phyloP scores from a whole-genome alignment of 1,139 yeast genomes.

The Komagataea norvegica region DNA sequence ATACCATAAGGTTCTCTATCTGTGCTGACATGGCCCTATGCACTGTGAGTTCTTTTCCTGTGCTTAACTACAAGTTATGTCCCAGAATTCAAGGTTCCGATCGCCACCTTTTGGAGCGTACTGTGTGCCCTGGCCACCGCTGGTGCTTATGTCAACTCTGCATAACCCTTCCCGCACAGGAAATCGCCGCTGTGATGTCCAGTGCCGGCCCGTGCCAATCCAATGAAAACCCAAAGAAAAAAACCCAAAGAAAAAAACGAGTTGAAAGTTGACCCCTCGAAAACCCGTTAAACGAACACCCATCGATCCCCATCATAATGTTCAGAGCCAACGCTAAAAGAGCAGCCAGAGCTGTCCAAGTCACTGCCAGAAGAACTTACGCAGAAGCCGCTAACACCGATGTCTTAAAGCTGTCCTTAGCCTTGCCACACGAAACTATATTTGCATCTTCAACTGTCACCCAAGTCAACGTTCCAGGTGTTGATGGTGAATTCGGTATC shows the following conservation, averaged over 20 bases:
- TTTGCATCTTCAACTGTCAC: slow-evolving; percentile 38
- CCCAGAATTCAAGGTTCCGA: too few relatives aligned
- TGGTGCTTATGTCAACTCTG: too few relatives aligned
- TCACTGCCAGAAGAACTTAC: slow-evolving; percentile 70
- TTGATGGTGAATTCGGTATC: slow-evolving; percentile 96
- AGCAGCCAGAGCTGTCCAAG: slow-evolving; percentile 54
- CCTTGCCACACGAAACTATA: slow-evolving; percentile 72
- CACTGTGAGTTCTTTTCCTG: too few relatives aligned
- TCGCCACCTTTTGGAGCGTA: too few relatives aligned
- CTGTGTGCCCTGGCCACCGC: too few relatives aligned
- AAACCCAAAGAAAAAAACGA: slow-evolving; percentile 9
- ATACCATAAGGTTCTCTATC: slow-evolving; percentile 23
- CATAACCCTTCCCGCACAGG: too few relatives aligned
- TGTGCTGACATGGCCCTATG: slow-evolving; percentile 26
- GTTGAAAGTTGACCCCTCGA: slow-evolving; percentile 6
- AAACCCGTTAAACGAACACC: background rate
- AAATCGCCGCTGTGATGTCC: background rate
- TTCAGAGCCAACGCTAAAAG: slow-evolving; percentile 65
- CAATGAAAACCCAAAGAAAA: slow-evolving; percentile 8
- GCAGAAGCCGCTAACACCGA: slow-evolving; percentile 83
- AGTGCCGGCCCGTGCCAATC: slow-evolving; percentile 1
- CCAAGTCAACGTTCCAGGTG: slow-evolving; percentile 95
- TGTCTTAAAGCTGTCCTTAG: slow-evolving; percentile 81
- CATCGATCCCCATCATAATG: slow-evolving; percentile 36
- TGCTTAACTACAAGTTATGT: too few relatives aligned